Percentiles rank a stretch among this genome's conserved stretches.
phyloP scores from a whole-genome alignment of 768 basidiomycete species.

The Dentipellis fragilis region DNA sequence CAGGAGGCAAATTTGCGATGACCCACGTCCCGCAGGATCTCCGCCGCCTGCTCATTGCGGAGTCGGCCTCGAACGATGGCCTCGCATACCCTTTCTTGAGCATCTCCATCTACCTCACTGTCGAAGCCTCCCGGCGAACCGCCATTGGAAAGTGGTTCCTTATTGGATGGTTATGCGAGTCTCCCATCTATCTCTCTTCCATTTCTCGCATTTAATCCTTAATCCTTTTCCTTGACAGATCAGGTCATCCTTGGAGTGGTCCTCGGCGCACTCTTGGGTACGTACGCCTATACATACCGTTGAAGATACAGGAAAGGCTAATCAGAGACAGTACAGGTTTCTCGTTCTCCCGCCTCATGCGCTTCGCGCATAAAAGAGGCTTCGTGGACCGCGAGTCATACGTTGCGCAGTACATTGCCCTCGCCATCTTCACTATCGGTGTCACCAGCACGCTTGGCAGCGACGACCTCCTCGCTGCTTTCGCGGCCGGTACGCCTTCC shows the following conservation, averaged over 20 bases:
- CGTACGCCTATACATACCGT: neutral
- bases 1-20: slow-evolving; percentile 62
- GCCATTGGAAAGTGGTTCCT: slow-evolving; percentile 83
- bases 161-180: slow-evolving; percentile 62
- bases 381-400: slow-evolving; percentile 78
- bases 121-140: slow-evolving; percentile 49
- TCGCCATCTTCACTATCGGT: slow-evolving; percentile 71
- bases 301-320: neutral
- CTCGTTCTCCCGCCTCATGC: slow-evolving; percentile 67
- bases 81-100: slow-evolving; percentile 89
- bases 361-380: slow-evolving; percentile 46
- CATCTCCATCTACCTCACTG: slow-evolving; percentile 75
- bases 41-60: slow-evolving; percentile 74
- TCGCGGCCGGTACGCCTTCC: slow-evolving; percentile 55
- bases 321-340: slow-evolving; percentile 31
- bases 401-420: slow-evolving; percentile 73
- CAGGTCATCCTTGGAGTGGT: slow-evolving; percentile 69
- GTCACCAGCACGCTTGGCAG: slow-evolving; percentile 69
- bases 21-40: slow-evolving; percentile 67
- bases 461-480: slow-evolving; percentile 85
- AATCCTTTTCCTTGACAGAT: slow-evolving; percentile 33
- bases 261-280: slow-evolving; percentile 51
- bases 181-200: slow-evolving; percentile 14
- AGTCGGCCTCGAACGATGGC: slow-evolving; percentile 94
- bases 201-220: neutral